A percentile compares a stretch with the other conserved stretches of the same genome.
Evolutionary conservation across 768 basidiomycete genomes (phyloP).

Genomic region (Rhodocollybia butyracea): DNA sequence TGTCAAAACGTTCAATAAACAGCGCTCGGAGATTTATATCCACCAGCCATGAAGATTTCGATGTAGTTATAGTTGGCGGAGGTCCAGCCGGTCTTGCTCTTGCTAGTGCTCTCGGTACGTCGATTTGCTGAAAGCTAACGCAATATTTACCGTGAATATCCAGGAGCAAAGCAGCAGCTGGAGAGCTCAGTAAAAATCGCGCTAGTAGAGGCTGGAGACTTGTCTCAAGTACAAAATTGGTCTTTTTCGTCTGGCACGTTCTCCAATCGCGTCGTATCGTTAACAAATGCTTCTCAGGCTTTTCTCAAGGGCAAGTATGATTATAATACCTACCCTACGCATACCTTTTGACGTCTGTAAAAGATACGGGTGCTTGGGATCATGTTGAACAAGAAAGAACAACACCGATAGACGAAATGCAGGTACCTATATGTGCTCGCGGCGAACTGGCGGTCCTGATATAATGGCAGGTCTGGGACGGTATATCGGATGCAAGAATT

Average conservation of each 20-base stretch:
- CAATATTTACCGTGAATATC: not conserved
- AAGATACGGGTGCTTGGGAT: conserved; percentile 85
- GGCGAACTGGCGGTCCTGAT: conserved; percentile 3
- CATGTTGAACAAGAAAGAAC: conserved; percentile 68
- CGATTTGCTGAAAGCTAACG: not conserved
- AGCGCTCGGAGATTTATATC: not conserved
- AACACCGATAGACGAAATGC: conserved; percentile 78
- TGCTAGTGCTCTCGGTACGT: conserved; percentile 76
- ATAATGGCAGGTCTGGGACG: conserved; percentile 80
- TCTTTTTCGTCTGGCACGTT: conserved; percentile 45
- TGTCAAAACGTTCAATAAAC: conserved; percentile 1
- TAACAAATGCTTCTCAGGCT: conserved; percentile 68
- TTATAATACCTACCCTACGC: not conserved
- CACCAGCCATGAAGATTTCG: conserved; percentile 48
- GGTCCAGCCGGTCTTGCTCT: conserved; percentile 91
- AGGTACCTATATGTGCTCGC: conserved; percentile 42
- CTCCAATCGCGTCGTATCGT: conserved; percentile 85
- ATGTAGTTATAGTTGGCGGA: conserved; percentile 93
- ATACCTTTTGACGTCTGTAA: not conserved
- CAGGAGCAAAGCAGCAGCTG: conserved; percentile 53
- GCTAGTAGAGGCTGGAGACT: conserved; percentile 79
- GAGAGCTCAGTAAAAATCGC: conserved; percentile 58
- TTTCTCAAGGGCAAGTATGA: conserved; percentile 58
- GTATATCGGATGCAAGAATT: conserved; percentile 77
- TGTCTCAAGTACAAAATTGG: conserved; percentile 72